A percentile compares a stretch with the other conserved stretches of the same genome.
phyloP scores from a whole-genome alignment of 2,329 filamentous ascomycete genomes.

The Niveomyces coronatus region DNA sequence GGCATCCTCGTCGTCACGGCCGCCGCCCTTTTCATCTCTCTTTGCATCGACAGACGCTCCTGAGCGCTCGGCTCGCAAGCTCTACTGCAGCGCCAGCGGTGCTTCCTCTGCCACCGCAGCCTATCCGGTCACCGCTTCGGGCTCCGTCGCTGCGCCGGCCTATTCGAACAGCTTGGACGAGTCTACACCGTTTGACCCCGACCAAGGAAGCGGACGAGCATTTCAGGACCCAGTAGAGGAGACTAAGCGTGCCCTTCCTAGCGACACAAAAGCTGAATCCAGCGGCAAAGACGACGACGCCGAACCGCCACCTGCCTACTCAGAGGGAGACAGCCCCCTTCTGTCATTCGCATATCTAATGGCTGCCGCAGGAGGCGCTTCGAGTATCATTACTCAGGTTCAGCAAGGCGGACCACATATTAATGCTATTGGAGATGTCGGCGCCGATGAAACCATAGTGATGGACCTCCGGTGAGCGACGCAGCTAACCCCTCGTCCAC shows the following conservation, averaged over 20 bases:
- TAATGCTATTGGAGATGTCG: conserved; percentile 80
- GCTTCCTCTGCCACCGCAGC: conserved; percentile 2
- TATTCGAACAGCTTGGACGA: conserved; percentile 34
- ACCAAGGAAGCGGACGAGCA: conserved; percentile 25
- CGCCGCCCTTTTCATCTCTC: conserved; percentile 52
- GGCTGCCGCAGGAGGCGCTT: conserved; percentile 91
- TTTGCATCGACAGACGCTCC: conserved; percentile 34
- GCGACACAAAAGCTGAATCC: conserved; percentile 66
- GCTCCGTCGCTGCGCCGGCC: conserved; percentile 41
- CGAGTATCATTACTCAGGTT: conserved; percentile 99
- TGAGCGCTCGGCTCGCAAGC: conserved; percentile 23
- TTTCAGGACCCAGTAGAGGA: conserved; percentile 51
- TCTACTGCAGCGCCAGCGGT: conserved; percentile 12
- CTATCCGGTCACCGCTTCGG: conserved; percentile 21
- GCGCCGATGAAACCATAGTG: conserved; percentile 86
- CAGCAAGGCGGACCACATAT: conserved; percentile 86
- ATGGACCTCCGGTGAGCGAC: conserved; percentile 75
- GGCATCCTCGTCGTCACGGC: conserved; percentile 39
- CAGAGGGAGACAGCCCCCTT: conserved; percentile 87
- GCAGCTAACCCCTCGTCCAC: not conserved
- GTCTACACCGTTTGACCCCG: conserved; percentile 26
- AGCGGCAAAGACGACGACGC: conserved; percentile 70
- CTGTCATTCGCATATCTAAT: conserved; percentile 92
- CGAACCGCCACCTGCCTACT: conserved; percentile 93
- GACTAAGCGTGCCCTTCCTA: conserved; percentile 76